phyloP scores from a whole-genome alignment of 2,329 filamentous ascomycete species.

The Metarhizium anisopliae region DNA sequence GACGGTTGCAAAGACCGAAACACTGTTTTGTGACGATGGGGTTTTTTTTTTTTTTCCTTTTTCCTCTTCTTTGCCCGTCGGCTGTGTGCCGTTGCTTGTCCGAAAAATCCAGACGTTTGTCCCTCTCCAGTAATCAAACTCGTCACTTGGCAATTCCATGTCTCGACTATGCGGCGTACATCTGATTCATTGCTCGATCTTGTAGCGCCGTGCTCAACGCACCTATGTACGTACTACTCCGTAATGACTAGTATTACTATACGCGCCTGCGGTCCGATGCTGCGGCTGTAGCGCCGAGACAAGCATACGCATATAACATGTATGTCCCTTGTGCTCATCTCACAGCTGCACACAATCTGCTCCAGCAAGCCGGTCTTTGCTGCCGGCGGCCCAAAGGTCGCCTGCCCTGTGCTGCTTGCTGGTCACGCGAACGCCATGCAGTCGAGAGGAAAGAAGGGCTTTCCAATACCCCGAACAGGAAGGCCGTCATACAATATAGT shows the following conservation, averaged over 20 bases:
- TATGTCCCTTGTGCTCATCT: not conserved
- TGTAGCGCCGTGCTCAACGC: not conserved
- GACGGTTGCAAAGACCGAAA: not conserved
- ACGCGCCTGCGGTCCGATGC: not conserved
- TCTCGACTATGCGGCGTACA: not conserved
- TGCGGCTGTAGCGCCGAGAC: not conserved
- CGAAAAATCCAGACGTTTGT: not conserved
- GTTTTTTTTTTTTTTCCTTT: constrained; percentile 1
- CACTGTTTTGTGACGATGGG: not conserved
- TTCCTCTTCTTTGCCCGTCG: not conserved
- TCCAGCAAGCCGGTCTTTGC: too few relatives aligned
- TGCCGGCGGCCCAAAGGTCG: not conserved
- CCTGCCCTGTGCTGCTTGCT: not conserved
- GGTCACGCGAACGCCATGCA: not conserved
- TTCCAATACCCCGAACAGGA: too few relatives aligned
- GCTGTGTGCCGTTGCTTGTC: not conserved
- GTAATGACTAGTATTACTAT: not conserved
- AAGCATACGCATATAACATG: not conserved
- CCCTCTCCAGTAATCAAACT: not conserved
- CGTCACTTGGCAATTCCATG: not conserved
- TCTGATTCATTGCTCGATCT: not conserved
- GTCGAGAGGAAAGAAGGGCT: not conserved
- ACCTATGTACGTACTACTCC: not conserved
- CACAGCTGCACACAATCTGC: not conserved
- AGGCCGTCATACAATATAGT: too few relatives aligned